phyloP scores from a whole-genome alignment of 768 basidiomycete species.

The Lepiota brunneoincarnata region DNA sequence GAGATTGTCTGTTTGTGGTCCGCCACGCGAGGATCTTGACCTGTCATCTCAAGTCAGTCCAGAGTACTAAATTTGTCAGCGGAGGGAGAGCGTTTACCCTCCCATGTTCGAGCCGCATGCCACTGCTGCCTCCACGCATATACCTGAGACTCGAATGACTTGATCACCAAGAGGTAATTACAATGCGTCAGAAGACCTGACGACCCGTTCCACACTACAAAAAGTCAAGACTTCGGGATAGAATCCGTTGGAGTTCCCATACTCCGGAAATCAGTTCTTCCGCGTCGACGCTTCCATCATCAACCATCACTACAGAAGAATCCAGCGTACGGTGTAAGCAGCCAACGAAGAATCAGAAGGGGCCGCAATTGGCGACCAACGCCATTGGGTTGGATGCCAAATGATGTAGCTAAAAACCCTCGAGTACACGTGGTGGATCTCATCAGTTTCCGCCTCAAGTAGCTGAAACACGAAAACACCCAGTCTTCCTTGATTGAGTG shows the following conservation, averaged over 20 bases:
- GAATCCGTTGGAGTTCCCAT: slow-evolving; percentile 84
- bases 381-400: slow-evolving; percentile 78
- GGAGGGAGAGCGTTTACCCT: slow-evolving; percentile 23
- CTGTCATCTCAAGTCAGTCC: slow-evolving; percentile 18
- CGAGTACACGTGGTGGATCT: slow-evolving; percentile 5
- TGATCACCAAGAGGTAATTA: slow-evolving; percentile 83
- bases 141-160: slow-evolving; percentile 81
- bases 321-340: slow-evolving; percentile 66
- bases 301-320: too few species aligned
- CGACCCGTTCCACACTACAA: slow-evolving; percentile 80
- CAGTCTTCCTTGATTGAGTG: slow-evolving; percentile 92
- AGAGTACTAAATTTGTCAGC: not conserved
- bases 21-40: slow-evolving; percentile 17
- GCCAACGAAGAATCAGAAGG: slow-evolving; percentile 68
- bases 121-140: slow-evolving; percentile 54
- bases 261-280: slow-evolving; percentile 9
- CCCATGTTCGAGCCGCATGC: slow-evolving; percentile 36
- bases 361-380: slow-evolving; percentile 57
- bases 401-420: slow-evolving; percentile 69
- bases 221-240: slow-evolving; percentile 86
- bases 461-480: slow-evolving; percentile 28
- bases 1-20: slow-evolving; percentile 53
- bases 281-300: too few species aligned
- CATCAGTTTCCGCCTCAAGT: not conserved
- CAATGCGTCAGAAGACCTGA: slow-evolving; percentile 83